Evolutionary conservation across 2,329 filamentous ascomycete species (phyloP), one percentile per base, ranked within the genome.

Genomic region (Beauveria varroae): DNA sequence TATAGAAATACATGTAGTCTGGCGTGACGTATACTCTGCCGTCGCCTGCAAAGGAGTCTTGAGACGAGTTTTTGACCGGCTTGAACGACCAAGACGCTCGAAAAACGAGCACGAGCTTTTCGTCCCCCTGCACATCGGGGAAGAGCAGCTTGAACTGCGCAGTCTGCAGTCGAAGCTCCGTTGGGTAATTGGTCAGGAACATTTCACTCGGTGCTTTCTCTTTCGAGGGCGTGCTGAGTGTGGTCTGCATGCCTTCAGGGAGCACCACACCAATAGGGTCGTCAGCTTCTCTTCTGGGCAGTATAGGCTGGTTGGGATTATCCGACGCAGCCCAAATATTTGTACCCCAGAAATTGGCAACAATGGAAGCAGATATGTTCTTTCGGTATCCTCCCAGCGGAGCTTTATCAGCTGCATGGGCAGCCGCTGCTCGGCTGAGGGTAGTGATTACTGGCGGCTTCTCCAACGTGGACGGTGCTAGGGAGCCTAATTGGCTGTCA

Each of bases 261-360:
- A 76, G 69, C 40, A 77, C 72, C 16, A 77, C 70, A 18, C 75
- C 76, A n/a, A 78, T 73, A 24, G 74, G 74, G 46, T 77, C 75
- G 55, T 76, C 75, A 8, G 76, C 73, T 34, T 74, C 70, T 26
- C 67, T 67, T 26, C 71, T 65, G 4, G 73, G 71, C 18, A 75
- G 63, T 10, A 71, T 66, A 5, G 71, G 72, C 28, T 72, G 68
- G 22, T 66, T 61, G 3, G 68, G 68, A n/a, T 64, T 59, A 41
- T 72, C 67, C 41, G 69, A 64, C 16, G 67, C 64, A 7, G 71
- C 74, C 90, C 92, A 96, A 52, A 92, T 87, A 61, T 86, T 89
- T 68, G 87, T 96, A 55, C 93, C 93, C 93, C 93, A 98, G 61
- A 96, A 83, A 71, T 98, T 98, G 37, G 93, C 93, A 78, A 96